Evolutionary conservation across 2,329 filamentous ascomycete genomes (phyloP), one percentile per base, ranked within the genome.

Genomic region (Aureobasidium sp.): DNA sequence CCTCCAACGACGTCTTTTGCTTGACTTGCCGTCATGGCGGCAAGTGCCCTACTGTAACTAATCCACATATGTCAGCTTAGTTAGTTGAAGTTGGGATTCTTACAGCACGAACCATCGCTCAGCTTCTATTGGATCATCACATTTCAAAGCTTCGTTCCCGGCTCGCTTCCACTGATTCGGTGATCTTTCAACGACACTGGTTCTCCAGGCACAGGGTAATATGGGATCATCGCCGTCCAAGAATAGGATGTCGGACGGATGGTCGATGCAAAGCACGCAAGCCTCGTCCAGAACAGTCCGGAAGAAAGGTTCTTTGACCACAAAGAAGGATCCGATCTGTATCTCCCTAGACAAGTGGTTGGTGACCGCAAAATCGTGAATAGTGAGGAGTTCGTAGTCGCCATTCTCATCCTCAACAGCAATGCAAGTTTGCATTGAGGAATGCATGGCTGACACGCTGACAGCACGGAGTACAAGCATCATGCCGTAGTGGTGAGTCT

Each of bases 321-420:
- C 42, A 15, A 48, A 48, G 42, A 39, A 59, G 44, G 32, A 20
- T 8, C 44, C 44, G 3, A 20, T 48, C 17, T 39, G 56, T 23
- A 59, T 39, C 5, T 23, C 34, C 34, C 29, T 39, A 12, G 53
- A 57, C 32, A 42, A 12, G 13, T 47, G 42, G 12, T 8, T 57
- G n/a, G 29, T 46, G 27, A 46, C 29, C 6, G 41, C 39, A 27
- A 57, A 59, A 26, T 59, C 42, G 9, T 59, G 34, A 17, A 59
- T 41, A 1, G 42, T 59, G 32, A 59, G 44, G 5, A 44, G 34
- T 17, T 59, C 56, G 7, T 27, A 10, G n/a, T 39, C 44, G 7
- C 42, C 56, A 4, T 39, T n/a, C 26, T 59, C 56, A 15, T 59
- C 56, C 20, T 59, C 56, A n/a, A 59, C 56, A 9, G 56, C 56